These are phyloP conservation scores for Malassezia japonica DNA, from an alignment of 1,284 basidiomycete genomes.

Conservation along the genomic window DNA sequence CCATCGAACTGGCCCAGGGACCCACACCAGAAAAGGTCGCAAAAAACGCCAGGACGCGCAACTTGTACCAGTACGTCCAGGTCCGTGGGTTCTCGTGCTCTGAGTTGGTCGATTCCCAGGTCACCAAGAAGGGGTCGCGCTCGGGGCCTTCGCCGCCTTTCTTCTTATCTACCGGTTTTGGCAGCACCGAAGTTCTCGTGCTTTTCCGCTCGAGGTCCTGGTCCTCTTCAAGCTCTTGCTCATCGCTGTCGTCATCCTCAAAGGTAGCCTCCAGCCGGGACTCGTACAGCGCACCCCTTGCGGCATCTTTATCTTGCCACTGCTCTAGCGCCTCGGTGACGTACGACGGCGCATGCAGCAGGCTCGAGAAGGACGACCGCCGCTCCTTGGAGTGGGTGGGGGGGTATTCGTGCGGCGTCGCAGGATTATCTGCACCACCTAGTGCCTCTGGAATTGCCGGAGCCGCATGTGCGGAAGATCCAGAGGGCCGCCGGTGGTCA, in stretches of 20 bases:
- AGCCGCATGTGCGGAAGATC: too few relatives aligned
- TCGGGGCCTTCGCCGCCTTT: background rate
- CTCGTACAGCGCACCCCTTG: background rate
- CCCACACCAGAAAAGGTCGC: conserved; percentile 34
- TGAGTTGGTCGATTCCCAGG: conserved; percentile 60
- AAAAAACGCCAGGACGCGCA: conserved; percentile 56
- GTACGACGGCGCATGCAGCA: background rate
- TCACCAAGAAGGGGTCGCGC: conserved; percentile 48
- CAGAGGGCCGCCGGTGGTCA: too few relatives aligned
- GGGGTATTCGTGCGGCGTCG: background rate
- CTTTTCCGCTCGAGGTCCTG: background rate
- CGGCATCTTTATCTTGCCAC: background rate
- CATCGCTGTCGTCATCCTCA: background rate
- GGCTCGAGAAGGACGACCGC: background rate
- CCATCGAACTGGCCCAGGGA: conserved; percentile 38
- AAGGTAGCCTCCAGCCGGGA: background rate
- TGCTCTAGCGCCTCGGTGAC: background rate
- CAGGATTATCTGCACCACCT: background rate
- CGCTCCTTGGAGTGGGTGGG: background rate
- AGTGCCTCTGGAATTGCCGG: background rate
- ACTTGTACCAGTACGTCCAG: conserved; percentile 55
- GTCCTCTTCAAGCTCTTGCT: background rate
- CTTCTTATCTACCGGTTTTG: too few relatives aligned
- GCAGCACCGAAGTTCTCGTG: background rate
- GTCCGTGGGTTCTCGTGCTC: conserved; percentile 59